A percentile compares a stretch with the other conserved stretches of the same genome.
phyloP scores from a whole-genome alignment of 805 yeast genomes.

The Saccharomycopsis schoenii region DNA sequence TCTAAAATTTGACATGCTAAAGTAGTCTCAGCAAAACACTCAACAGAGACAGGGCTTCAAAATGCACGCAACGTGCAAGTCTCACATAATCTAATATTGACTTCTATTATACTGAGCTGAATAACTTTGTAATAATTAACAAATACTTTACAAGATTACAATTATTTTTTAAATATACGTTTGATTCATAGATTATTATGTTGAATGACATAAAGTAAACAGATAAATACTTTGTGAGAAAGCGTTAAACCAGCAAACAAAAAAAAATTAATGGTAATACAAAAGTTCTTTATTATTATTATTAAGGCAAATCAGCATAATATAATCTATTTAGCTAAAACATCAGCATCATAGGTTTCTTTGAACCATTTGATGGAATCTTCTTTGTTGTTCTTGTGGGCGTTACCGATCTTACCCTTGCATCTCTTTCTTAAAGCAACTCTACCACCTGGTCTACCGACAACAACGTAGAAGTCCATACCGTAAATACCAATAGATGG shows the following conservation, averaged over 20 bases:
- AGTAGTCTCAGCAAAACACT: too few species aligned
- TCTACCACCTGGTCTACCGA: constrained; percentile 99
- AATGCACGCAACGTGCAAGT: not conserved
- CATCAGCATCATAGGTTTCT: constrained; percentile 99
- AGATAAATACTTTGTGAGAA: not conserved
- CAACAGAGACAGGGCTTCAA: not conserved
- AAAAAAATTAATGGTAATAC: not conserved
- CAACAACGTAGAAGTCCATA: constrained; percentile 99
- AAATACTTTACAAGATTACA: not conserved
- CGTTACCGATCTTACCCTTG: constrained; percentile 78
- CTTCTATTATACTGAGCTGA: too few species aligned
- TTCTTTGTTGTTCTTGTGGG: constrained; percentile 85
- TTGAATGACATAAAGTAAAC: constrained; percentile 1
- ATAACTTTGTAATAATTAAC: not conserved
- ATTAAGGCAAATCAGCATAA: not conserved
- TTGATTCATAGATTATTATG: not conserved
- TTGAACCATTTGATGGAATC: constrained; percentile 98
- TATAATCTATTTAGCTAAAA: constrained; percentile 57
- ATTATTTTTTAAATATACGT: not conserved
- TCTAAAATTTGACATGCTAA: too few species aligned
- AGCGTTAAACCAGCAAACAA: not conserved
- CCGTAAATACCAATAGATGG: constrained; percentile 99
- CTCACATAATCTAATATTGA: too few species aligned
- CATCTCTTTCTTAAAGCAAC: constrained; percentile 98
- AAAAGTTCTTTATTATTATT: not conserved